These are phyloP conservation scores for Silene noctiflora DNA, from an alignment of 179 eudicot genomes.

Conservation along the genomic window DNA sequence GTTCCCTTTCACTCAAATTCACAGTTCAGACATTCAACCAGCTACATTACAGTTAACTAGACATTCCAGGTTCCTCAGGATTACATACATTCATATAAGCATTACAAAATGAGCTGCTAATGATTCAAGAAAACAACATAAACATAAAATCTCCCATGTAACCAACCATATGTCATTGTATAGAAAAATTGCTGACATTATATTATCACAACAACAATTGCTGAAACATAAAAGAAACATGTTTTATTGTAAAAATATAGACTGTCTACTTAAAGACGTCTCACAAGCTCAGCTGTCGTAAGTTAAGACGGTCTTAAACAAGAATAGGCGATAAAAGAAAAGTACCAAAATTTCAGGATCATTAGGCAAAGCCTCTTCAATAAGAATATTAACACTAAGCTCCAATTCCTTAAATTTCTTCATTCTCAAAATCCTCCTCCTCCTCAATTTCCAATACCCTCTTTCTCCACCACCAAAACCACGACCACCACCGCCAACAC, in stretches of 20 bases:
- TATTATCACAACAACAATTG: too few species aligned
- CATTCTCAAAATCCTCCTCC: constrained; percentile 30
- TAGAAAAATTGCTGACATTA: too few species aligned
- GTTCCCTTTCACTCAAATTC: neutral
- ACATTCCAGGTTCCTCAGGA: neutral
- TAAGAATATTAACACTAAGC: constrained; percentile 63
- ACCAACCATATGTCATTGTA: too few species aligned
- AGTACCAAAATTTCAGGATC: constrained; percentile 47
- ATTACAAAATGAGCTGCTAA: too few species aligned
- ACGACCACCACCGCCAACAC: constrained; percentile 13
- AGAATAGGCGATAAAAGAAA: neutral
- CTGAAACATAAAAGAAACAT: too few species aligned
- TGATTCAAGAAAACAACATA: too few species aligned
- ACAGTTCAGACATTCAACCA: too few species aligned
- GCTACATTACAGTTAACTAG: neutral
- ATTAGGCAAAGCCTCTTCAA: constrained; percentile 82
- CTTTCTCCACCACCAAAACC: constrained; percentile 44
- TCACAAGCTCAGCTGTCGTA: too few species aligned
- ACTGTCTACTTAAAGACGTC: too few species aligned
- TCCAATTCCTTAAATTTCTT: constrained; percentile 60
- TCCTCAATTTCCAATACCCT: constrained; percentile 50
- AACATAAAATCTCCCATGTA: too few species aligned
- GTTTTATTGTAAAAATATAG: too few species aligned
- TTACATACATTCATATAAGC: too few species aligned
- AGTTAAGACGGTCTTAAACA: neutral